Base-by-base conservation (phyloP, 148 eudicot genomes). In the Polygonum aviculare region DNA sequence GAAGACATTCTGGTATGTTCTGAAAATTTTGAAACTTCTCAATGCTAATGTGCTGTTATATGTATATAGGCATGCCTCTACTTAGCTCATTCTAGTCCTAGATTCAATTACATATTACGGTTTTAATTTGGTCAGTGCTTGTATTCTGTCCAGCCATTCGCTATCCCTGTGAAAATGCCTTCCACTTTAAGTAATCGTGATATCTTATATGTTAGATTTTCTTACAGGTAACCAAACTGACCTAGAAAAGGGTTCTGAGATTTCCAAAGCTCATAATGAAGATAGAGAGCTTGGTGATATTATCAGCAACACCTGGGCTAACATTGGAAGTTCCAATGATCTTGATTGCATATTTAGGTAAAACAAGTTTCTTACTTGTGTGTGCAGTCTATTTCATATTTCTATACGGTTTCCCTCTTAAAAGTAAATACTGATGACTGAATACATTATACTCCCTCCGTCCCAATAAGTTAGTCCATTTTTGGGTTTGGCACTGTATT, bases 281-380 rank as follows among this genome's bases (percentile, higher is more conserved):
- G 88, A 85, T 47, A 79, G 75, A 76, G 90, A 89, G 77, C 85
- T 88, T 77, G 83, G 85, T 75, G 94, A 89, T 76, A 80, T 91
- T 73, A 89, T 89, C 80, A 87, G 85, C 80, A 88, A 87, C 80
- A 82, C 86, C 76, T 93, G 98, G 98, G 89, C 84, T 79, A 86
- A 83, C 82, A 87, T 93, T 82, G 98, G 91, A 76, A 90, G 94
- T 79, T 91, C 89, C 75, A 92, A 93, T 82, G 98, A 91, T 84
- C 91, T 93, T 62, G 94, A 91, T 79, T 85, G 85, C 72, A 93
- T 93, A 72, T 91, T 93, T 82, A 91, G 98, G 98, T 93, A 86
- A 72, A 10, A 19, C 35, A n/a, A 35, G 10, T 36, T 67, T 67
- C 72, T 67, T 38, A 67, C 4, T 21, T 48, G 8, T 72, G 21